Percentiles rank a stretch among this genome's conserved stretches.
Evolutionary conservation across 2,329 filamentous ascomycete species (phyloP).

Genomic region (Trichoderma sp.): DNA sequence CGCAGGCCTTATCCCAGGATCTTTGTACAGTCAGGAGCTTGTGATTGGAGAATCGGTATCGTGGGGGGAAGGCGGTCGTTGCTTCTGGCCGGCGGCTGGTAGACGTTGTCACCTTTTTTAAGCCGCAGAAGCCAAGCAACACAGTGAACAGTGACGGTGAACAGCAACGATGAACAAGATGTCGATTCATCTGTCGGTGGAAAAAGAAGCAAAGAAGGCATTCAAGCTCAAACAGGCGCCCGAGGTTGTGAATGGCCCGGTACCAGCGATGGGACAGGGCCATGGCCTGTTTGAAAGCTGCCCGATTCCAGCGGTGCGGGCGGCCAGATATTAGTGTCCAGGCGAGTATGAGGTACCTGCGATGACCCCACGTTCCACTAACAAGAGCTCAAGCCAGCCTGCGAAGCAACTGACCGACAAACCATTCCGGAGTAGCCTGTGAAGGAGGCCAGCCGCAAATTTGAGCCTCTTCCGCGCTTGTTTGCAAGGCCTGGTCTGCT

Average conservation of each 20-base stretch:
- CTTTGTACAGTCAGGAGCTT: slow-evolving; percentile 15
- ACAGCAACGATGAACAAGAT: background rate
- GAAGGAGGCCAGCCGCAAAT: background rate
- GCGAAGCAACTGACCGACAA: background rate
- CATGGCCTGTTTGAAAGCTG: slow-evolving; percentile 13
- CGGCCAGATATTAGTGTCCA: background rate
- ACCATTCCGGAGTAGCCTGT: background rate
- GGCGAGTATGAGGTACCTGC: slow-evolving; percentile 1
- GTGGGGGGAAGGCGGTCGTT: slow-evolving; percentile 7
- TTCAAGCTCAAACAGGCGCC: background rate
- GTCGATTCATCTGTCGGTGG: background rate
- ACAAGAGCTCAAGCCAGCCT: background rate
- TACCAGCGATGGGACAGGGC: slow-evolving; percentile 2
- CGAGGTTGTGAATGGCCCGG: background rate
- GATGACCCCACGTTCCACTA: slow-evolving; percentile 18
- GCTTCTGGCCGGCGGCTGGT: slow-evolving; percentile 16
- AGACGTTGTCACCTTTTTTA: background rate
- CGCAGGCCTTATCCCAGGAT: slow-evolving; percentile 20
- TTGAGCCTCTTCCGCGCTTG: background rate
- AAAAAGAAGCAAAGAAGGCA: background rate
- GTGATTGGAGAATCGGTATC: slow-evolving; percentile 25
- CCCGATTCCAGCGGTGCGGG: slow-evolving; percentile 16
- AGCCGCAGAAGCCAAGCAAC: background rate
- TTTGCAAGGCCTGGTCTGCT: background rate
- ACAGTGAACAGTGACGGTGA: background rate